Evolutionary conservation across 116 monocot genomes (phyloP).

Genomic region (Dioscorea cayenensis): DNA sequence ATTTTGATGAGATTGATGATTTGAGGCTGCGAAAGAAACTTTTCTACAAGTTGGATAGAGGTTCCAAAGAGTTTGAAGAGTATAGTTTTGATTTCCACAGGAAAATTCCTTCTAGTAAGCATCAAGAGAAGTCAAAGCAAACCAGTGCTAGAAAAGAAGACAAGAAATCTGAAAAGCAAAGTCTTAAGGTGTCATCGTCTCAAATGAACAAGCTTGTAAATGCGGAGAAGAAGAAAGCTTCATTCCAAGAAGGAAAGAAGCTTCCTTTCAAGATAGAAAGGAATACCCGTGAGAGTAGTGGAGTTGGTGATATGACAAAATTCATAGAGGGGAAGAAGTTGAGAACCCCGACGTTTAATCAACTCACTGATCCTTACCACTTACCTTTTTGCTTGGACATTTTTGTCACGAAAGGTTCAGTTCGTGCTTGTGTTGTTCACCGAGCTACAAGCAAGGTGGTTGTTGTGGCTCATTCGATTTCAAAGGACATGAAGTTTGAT

Average conservation of each 20-base stretch:
- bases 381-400: conserved; percentile 80
- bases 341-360: conserved; percentile 57
- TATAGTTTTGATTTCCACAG: conserved; percentile 34
- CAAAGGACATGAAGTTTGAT: conserved; percentile 90
- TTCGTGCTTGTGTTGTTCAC: conserved; percentile 72
- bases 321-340: conserved; percentile 31
- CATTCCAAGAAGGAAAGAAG: not conserved
- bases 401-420: conserved; percentile 65
- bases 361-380: conserved; percentile 76
- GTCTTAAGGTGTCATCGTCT: not conserved
- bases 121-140: conserved; percentile 9
- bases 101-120: conserved; percentile 26
- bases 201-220: not conserved
- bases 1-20: conserved; percentile 66
- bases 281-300: not conserved
- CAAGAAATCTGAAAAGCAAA: conserved; percentile 12
- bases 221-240: conserved; percentile 4
- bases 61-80: conserved; percentile 76
- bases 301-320: not conserved
- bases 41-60: conserved; percentile 70
- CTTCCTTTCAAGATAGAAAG: not conserved
- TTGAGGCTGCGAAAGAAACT: conserved; percentile 51
- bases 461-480: conserved; percentile 79
- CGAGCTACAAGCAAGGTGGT: conserved; percentile 75
- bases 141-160: conserved; percentile 13